These are phyloP conservation scores for Diddensiella caesifluorescens DNA, from an alignment of 805 yeast species.

Conservation along the genomic window DNA sequence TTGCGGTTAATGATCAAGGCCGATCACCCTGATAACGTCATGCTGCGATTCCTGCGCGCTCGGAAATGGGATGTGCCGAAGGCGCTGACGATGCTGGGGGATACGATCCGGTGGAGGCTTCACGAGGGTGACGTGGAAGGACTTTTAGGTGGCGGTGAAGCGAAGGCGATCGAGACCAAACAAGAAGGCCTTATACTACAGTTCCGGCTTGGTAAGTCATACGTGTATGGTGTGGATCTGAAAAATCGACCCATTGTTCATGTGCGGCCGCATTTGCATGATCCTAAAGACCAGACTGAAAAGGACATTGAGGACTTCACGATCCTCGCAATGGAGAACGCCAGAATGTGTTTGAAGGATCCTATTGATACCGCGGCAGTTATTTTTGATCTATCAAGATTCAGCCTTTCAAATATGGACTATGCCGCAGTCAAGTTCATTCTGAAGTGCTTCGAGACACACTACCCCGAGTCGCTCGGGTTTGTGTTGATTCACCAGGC, in stretches of 20 bases:
- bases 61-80: constrained; percentile 77
- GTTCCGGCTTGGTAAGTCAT: constrained; percentile 62
- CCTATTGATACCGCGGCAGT: constrained; percentile 78
- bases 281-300: constrained; percentile 58
- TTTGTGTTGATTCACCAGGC: constrained; percentile 83
- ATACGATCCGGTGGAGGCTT: constrained; percentile 70
- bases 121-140: constrained; percentile 56
- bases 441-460: constrained; percentile 87
- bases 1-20: constrained; percentile 61
- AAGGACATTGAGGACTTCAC: constrained; percentile 74
- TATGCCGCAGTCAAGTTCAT: constrained; percentile 85
- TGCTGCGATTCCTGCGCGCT: constrained; percentile 76
- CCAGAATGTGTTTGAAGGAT: constrained; percentile 68
- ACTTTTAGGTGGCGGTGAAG: constrained; percentile 68
- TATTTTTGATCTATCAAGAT: constrained; percentile 80
- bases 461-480: constrained; percentile 92
- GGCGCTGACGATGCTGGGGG: constrained; percentile 64
- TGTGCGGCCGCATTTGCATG: constrained; percentile 75
- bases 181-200: constrained; percentile 45
- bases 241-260: constrained; percentile 73
- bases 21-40: constrained; percentile 75
- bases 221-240: constrained; percentile 68
- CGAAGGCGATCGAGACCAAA: constrained; percentile 44
- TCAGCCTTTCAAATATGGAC: constrained; percentile 89
- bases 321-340: constrained; percentile 68